Base-by-base conservation (phyloP, 306 rosid species). In the Nissolia schottii region DNA sequence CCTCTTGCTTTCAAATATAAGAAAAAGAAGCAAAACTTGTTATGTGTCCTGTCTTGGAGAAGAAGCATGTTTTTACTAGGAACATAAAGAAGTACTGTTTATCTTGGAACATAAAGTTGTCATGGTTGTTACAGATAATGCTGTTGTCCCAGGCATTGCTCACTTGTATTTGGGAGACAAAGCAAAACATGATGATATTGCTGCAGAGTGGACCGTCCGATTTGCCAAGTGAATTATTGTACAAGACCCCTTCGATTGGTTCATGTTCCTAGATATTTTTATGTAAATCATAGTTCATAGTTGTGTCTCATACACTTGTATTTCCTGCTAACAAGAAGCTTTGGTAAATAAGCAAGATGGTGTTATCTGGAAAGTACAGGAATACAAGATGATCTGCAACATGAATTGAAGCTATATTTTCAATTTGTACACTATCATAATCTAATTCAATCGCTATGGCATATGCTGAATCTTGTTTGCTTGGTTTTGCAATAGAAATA, bases 151-250 rank as follows among this genome's bases (percentile, higher is more conserved):
- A 7, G 83, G 87, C 20, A 87, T 89, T 53, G 92, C 96, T 34
- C 94, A 74, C 76, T 73, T 93, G 84, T 93, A 86, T 84, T 81
- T 85, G 85, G 80, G 85, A 53, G 97, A 93, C 62, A 79, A 70
- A 77, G 85, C 79, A 34, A 90, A 93, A 81, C 90, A 93, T 54
- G 94, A 91, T 73, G 86, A 85, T 58, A 57, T 87, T 23, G 98
- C 96, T 67, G 77, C 94, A 12, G 94, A 87, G 79, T 91, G 97
- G 96, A 93, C 97, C 2, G 73, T 65, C 27, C 90, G 98, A 57
- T 93, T 91, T 51, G 98, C 98, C n/a, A 90, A 87, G 86, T 93
- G 79, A 82, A 77, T 48, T n/a, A 45, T 48, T 57, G 65, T 25
- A 23, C 15, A 38, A 32, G 16, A 24, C 62, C 51, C 77, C 19